Evolutionary conservation across 2,329 filamentous ascomycete species (phyloP), one percentile per base, ranked within the genome.

Genomic region (Aspergillus arachidicola): DNA sequence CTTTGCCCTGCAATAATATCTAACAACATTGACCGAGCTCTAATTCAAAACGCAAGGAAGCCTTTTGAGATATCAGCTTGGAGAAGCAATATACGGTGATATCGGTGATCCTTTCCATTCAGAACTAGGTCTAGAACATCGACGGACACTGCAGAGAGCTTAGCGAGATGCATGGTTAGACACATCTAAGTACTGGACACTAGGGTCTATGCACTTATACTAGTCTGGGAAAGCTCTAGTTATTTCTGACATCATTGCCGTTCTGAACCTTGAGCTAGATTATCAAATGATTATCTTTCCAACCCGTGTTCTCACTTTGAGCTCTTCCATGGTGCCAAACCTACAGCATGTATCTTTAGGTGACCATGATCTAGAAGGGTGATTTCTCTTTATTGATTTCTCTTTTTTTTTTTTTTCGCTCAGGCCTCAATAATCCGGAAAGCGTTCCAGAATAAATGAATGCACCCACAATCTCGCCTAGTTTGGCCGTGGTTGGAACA

Each of bases 361-460:
- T 7, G 9, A n/a, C 16, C 38, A 19, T n/a, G 9, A n/a, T 41
- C 16, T 41, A 7, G 38, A 19, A 41, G 38, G 10, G 6, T 41
- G 6, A 6, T 41, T 41, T 41, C 38, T 41, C 19, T 9, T 41
- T 2, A n/a, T 16, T 9, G 0, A 23, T 19, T n/a, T 41, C 38
- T n/a, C 38, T 41, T 16, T 41, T 10, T 41, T 41, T 4, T 41
- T 4, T 10, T 41, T n/a, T 41, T n/a, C 4, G 0, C 16, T n/a
- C 19, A 7, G 19, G 19, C 7, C 19, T 19, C 19, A 41, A n/a
- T 41, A 41, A 7, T 6, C 6, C 1, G 4, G 9, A n/a, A 2
- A 19, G 16, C 1, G 6, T 10, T 9, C 3, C 6, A 9, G 6
- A 3, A 1, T n/a, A 6, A 4, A 19, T n/a, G 7, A 7, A 1